phyloP scores from a whole-genome alignment of 352 stramenopile genomes.

The Globisporangium alternatum region DNA sequence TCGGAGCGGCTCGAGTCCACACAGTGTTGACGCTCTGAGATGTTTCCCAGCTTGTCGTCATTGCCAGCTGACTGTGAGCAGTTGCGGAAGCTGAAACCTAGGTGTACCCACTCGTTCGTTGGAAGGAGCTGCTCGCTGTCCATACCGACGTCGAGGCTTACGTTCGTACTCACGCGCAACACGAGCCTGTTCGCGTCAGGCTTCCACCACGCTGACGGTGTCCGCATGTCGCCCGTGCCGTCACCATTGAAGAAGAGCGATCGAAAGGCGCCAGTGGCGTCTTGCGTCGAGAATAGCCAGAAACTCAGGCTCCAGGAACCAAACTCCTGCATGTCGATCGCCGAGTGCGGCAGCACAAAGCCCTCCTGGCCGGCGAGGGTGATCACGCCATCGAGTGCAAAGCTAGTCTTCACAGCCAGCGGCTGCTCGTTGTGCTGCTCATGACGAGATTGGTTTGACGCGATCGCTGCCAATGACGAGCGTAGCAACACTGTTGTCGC shows the following conservation, averaged over 20 bases:
- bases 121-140: constrained; percentile 45
- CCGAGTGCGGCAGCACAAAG: constrained; percentile 39
- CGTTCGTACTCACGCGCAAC: constrained; percentile 62
- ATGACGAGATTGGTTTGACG: background rate
- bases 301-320: constrained; percentile 68
- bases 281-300: constrained; percentile 57
- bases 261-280: constrained; percentile 55
- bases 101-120: constrained; percentile 56
- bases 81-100: constrained; percentile 73
- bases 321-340: constrained; percentile 30
- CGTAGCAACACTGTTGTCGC: constrained; percentile 3
- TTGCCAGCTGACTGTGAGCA: constrained; percentile 21
- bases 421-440: background rate
- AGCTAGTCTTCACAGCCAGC: constrained; percentile 23
- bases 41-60: background rate
- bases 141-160: constrained; percentile 52
- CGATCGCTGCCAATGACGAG: background rate
- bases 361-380: constrained; percentile 45
- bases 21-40: constrained; percentile 13
- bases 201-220: constrained; percentile 80
- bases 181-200: constrained; percentile 59
- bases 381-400: constrained; percentile 44
- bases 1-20: background rate
- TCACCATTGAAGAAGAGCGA: constrained; percentile 85
- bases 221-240: constrained; percentile 57